Evolutionary conservation across 2,329 filamentous ascomycete species (phyloP).

Genomic region (Fusarium neocosmosporiellum): DNA sequence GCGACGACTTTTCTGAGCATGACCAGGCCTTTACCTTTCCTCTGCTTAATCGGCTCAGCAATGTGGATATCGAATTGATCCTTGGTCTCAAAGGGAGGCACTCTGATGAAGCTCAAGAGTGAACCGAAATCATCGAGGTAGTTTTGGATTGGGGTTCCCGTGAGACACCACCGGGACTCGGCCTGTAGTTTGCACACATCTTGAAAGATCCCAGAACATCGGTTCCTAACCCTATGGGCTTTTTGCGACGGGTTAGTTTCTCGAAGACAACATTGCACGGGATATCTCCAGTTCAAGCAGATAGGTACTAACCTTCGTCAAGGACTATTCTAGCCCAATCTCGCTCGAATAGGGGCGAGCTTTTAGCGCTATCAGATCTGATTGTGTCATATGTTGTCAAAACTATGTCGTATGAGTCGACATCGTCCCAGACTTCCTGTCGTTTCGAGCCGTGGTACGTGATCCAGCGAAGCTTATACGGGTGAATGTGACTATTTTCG

Average conservation of each 20-base stretch:
- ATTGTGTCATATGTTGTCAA: constrained; percentile 12
- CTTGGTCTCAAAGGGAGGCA: background rate
- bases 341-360: background rate
- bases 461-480: background rate
- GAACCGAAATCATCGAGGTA: background rate
- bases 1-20: background rate
- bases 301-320: background rate
- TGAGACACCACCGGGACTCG: background rate
- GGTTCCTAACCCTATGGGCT: background rate
- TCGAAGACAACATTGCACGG: background rate
- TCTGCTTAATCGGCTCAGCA: background rate
- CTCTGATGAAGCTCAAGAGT: background rate
- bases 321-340: background rate
- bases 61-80: background rate
- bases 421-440: background rate
- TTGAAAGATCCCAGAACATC: background rate
- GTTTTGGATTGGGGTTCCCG: background rate
- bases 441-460: background rate
- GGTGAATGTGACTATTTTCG: background rate
- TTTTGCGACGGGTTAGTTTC: background rate
- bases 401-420: constrained; percentile 1
- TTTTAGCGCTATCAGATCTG: background rate
- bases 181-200: background rate
- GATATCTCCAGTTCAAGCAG: background rate
- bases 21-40: background rate